Base-by-base conservation (phyloP, 192 early-diverging fungal species). In the Fimicolochytrium jonesii region DNA sequence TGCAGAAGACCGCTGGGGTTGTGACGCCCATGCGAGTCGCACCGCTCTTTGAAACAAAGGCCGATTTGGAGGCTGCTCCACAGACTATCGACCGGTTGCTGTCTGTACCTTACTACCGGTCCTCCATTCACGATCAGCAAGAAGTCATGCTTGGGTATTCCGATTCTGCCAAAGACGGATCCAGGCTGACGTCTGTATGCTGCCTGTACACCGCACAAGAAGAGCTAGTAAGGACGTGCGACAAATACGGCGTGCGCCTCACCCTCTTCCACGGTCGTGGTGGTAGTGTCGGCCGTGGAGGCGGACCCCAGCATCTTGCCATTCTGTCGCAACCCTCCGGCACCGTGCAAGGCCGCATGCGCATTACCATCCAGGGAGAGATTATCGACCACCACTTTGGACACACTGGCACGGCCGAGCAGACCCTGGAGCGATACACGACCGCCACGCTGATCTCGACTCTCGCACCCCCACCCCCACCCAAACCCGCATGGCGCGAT, bases 301-400 rank as follows among this genome's bases (percentile, higher is more conserved):
- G 69, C 5, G 69, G 69, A n/a, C 69, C 69, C 7, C 69, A 71
- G 69, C 69, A 71, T 29, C 57, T 71, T n/a, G 69, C 69, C 44
- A 68, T 71, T 32, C 44, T 71, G 30, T 71, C 69, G n/a, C 69
- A 71, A 41, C 69, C 69, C 13, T 55, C 41, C 36, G 69, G 69
- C 2, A 71, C 69, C 9, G 56, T 71, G 29, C 56, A 67, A 22
- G 69, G 69, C 31, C 6, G 34, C 25, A 66, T 70, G 69, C 56
- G 69, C 6, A 68, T 71, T 48, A 71, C 69, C 3, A 71, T 71
- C 46, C 69, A 71, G 45, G 69, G 69, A 4, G 69, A 71, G 37
- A 71, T 71, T 37, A 71, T 71, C 39, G 69, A 71, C 30, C 68
- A 60, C 35, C 68, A 69, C 33, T 71, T 71, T 54, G 69, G 69